Evolutionary conservation across 225 moss, liverwort and hornwort genomes (phyloP).

Genomic region (Pleurozium schreberi): DNA sequence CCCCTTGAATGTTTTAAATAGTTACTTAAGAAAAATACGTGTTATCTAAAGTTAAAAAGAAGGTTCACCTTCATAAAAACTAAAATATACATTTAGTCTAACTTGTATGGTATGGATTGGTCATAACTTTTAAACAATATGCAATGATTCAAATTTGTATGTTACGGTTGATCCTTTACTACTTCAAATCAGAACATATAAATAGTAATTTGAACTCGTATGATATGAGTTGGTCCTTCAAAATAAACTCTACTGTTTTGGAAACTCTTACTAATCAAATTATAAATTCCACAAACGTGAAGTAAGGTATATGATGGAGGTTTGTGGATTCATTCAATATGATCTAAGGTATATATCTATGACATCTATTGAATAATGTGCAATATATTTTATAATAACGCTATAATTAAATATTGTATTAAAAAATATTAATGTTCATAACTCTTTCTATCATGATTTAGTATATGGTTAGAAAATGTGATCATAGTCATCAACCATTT

Average conservation of each 20-base stretch:
- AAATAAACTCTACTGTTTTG: background rate
- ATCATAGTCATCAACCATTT: background rate
- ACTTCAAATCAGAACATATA: rapidly evolving
- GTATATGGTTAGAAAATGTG: background rate
- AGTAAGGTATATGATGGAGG: background rate
- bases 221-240: background rate
- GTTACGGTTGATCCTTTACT: background rate
- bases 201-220: rapidly evolving
- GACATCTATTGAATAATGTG: background rate
- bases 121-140: background rate
- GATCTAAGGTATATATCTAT: rapidly evolving
- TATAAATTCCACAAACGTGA: background rate
- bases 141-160: background rate
- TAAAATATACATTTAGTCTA: background rate
- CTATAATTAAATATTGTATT: no score
- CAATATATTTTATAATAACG: background rate
- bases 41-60: background rate
- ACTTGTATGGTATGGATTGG: background rate
- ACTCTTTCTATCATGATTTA: background rate
- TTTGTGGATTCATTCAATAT: background rate
- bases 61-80: background rate
- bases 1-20: no score
- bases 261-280: no score
- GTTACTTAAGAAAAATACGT: background rate
- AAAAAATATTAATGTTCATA: no score